Percentiles rank a stretch among this genome's conserved stretches.
Evolutionary conservation across 352 stramenopile genomes (phyloP).

Genomic region (Phytopythium kandeliae): DNA sequence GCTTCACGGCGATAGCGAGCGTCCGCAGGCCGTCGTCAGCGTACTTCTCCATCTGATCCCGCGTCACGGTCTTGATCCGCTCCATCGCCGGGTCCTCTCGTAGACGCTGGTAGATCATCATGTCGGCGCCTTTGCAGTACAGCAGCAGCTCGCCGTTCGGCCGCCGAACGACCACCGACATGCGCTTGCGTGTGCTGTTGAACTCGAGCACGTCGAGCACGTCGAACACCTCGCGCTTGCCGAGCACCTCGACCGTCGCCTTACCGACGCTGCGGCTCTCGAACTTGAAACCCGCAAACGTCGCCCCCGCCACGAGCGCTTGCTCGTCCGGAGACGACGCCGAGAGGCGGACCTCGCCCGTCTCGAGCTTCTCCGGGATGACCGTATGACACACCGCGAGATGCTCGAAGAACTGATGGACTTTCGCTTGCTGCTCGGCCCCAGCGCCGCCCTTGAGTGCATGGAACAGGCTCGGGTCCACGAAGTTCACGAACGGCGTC

Average conservation of each 20-base stretch:
- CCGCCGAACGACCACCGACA: slow-evolving; percentile 64
- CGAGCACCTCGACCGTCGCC: slow-evolving; percentile 39
- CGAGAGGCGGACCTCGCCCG: slow-evolving; percentile 53
- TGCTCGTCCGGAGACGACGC: slow-evolving; percentile 85
- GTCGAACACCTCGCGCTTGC: slow-evolving; percentile 44
- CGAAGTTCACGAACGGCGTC: slow-evolving; percentile 79
- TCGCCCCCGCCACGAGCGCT: slow-evolving; percentile 68
- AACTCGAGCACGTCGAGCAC: slow-evolving; percentile 75
- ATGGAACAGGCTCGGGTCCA: slow-evolving; percentile 59
- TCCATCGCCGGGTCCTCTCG: slow-evolving; percentile 42
- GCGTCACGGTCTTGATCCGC: slow-evolving; percentile 48
- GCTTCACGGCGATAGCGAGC: slow-evolving; percentile 71
- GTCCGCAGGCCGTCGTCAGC: slow-evolving; percentile 83
- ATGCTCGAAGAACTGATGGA: slow-evolving; percentile 80
- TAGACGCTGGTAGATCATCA: slow-evolving; percentile 87
- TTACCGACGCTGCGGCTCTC: slow-evolving; percentile 47
- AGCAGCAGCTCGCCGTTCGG: slow-evolving; percentile 50
- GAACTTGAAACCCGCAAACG: slow-evolving; percentile 70
- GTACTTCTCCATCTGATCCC: slow-evolving; percentile 80
- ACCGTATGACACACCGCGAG: slow-evolving; percentile 83
- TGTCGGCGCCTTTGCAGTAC: slow-evolving; percentile 91
- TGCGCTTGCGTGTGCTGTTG: slow-evolving; percentile 72
- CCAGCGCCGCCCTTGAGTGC: slow-evolving; percentile 45
- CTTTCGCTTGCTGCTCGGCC: slow-evolving; percentile 31
- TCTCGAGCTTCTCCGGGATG: slow-evolving; percentile 66